These are phyloP conservation scores for Monosporascus cannonballus DNA, from an alignment of 2,329 filamentous ascomycete genomes.

Conservation along the genomic window DNA sequence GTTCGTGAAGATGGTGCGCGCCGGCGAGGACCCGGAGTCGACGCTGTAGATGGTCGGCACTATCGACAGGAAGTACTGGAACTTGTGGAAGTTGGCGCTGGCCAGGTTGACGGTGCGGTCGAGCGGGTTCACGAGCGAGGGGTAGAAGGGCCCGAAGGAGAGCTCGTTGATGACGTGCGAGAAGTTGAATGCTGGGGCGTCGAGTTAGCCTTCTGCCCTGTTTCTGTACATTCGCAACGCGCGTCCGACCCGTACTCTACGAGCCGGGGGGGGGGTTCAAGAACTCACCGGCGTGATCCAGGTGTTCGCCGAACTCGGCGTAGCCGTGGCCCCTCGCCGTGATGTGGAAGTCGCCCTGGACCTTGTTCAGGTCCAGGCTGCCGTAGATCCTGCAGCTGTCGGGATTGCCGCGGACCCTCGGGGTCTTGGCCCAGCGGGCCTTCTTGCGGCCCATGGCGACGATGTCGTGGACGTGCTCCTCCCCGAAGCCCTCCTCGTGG, in stretches of 20 bases:
- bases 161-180: slow-evolving; percentile 93
- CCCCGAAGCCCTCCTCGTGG: slow-evolving; percentile 63
- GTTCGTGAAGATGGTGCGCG: slow-evolving; percentile 76
- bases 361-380: slow-evolving; percentile 87
- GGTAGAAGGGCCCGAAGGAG: slow-evolving; percentile 96
- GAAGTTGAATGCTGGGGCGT: slow-evolving; percentile 78
- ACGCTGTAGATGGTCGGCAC: slow-evolving; percentile 91
- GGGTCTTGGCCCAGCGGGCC: slow-evolving; percentile 70
- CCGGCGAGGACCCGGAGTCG: slow-evolving; percentile 20
- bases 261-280: not conserved
- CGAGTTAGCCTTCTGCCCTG: slow-evolving; percentile 14
- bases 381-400: slow-evolving; percentile 89
- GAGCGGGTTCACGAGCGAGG: slow-evolving; percentile 86
- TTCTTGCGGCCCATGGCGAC: slow-evolving; percentile 61
- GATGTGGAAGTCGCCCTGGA: slow-evolving; percentile 97
- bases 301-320: slow-evolving; percentile 67
- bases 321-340: slow-evolving; percentile 96
- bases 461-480: slow-evolving; percentile 90
- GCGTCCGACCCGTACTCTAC: not conserved
- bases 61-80: slow-evolving; percentile 94
- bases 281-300: slow-evolving; percentile 71
- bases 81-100: slow-evolving; percentile 80
- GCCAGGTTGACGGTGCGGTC: slow-evolving; percentile 81
- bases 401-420: slow-evolving; percentile 48
- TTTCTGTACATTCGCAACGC: not conserved